Conservation (phyloP, 78 protist species). For the Pigoraptor vietnamica region DNA sequence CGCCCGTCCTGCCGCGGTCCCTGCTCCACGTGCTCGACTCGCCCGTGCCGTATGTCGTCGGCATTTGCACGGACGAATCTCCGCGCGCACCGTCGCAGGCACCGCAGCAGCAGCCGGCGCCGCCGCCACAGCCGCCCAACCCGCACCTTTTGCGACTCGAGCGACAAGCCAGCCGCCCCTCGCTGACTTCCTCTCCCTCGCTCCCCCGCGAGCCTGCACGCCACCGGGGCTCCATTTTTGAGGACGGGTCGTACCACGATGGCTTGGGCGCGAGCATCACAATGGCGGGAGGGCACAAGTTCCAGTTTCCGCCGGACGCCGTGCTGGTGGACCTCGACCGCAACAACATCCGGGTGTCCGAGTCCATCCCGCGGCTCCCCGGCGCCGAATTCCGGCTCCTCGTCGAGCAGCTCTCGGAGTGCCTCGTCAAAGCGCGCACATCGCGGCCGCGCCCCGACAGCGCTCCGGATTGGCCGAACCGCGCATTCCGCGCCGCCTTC, state of each 20-base stretch:
- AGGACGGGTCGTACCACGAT: not conserved
- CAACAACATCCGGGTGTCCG: not conserved
- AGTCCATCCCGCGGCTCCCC: not conserved
- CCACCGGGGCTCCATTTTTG: not conserved
- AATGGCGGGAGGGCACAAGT: not conserved
- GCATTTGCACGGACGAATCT: not conserved
- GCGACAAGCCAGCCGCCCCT: not conserved
- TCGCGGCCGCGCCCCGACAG: not conserved
- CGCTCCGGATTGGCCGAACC: not conserved
- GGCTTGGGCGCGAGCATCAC: not conserved
- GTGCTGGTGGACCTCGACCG: not conserved
- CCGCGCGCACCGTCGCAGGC: not conserved
- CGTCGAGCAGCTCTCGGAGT: not conserved
- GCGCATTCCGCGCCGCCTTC: not conserved
- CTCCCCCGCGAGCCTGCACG: not conserved
- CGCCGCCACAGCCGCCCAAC: not conserved
- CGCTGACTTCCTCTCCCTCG: not conserved
- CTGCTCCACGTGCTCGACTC: not conserved
- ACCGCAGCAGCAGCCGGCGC: too few species aligned
- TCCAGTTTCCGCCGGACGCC: not conserved
- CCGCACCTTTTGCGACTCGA: not conserved
- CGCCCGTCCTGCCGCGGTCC: conserved; percentile 5
- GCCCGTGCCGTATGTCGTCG: conserved; percentile 18
- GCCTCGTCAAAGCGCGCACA: not conserved
- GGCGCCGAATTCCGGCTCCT: not conserved